These are phyloP conservation scores for Antarctomyces pellizariae DNA, from an alignment of 495 filamentous ascomycete species.

Conservation along the genomic window DNA sequence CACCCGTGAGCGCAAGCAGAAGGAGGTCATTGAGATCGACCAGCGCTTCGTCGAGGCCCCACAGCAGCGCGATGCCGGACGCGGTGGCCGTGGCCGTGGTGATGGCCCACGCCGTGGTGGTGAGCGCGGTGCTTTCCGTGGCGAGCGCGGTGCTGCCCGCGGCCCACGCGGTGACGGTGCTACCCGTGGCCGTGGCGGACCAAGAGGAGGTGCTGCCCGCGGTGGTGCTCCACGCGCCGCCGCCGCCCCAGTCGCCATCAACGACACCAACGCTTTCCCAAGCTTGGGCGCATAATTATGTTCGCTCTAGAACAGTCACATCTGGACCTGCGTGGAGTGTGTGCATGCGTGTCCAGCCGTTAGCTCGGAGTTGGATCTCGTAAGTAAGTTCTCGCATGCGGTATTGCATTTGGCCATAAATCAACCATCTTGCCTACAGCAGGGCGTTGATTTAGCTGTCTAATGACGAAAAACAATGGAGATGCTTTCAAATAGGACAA, in stretches of 20 bases:
- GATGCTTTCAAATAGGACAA: too few relatives aligned
- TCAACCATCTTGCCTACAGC: too few relatives aligned
- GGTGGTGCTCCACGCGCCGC: conserved; percentile 11
- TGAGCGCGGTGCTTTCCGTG: conserved; percentile 20
- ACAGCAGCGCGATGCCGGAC: conserved; percentile 21
- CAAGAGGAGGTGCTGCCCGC: conserved; percentile 18
- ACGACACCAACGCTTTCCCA: conserved; percentile 48
- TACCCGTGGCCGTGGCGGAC: conserved; percentile 16
- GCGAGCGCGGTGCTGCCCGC: conserved; percentile 17
- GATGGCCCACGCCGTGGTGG: conserved; percentile 25
- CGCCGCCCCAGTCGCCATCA: conserved; percentile 29
- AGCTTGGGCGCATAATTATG: conserved; percentile 40
- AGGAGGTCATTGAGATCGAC: conserved; percentile 74
- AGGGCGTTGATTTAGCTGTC: too few relatives aligned
- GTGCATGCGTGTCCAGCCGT: too few relatives aligned
- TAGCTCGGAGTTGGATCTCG: too few relatives aligned
- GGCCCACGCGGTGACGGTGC: conserved; percentile 16
- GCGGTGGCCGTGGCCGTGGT: conserved; percentile 26
- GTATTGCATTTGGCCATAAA: too few relatives aligned
- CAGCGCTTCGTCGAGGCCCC: conserved; percentile 46
- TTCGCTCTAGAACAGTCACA: too few relatives aligned
- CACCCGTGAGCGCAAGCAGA: conserved; percentile 77
- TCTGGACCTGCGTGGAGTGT: too few relatives aligned
- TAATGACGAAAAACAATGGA: too few relatives aligned
- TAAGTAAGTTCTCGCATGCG: too few relatives aligned